These are phyloP conservation scores for Pulveroboletus sp. DNA, from an alignment of 768 basidiomycete genomes.

Conservation along the genomic window DNA sequence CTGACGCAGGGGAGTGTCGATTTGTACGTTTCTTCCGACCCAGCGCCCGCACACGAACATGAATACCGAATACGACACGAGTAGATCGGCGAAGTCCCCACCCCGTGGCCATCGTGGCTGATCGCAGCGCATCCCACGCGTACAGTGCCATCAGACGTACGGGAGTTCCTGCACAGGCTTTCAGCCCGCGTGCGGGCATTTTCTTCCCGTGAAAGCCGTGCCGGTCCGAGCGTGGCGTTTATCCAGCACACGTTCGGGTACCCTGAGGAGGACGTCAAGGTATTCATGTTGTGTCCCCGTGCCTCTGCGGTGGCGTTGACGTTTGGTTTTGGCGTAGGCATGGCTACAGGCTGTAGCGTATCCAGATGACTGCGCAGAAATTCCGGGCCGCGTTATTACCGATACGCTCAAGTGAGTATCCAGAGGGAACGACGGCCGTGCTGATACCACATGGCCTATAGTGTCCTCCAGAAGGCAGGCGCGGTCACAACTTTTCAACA, in stretches of 20 bases:
- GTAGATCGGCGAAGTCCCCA: conserved; percentile 81
- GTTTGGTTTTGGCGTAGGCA: conserved; percentile 41
- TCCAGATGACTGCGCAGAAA: conserved; percentile 59
- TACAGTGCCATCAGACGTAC: conserved; percentile 47
- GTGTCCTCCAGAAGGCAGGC: conserved; percentile 74
- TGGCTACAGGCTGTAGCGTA: conserved; percentile 84
- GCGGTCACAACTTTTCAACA: conserved; percentile 54
- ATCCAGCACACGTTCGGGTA: conserved; percentile 81
- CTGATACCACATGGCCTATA: conserved; percentile 27
- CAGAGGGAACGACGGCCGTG: not conserved
- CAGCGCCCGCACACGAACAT: not conserved
- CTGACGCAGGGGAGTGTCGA: conserved; percentile 73
- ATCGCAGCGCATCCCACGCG: conserved; percentile 83
- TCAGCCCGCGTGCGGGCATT: conserved; percentile 67
- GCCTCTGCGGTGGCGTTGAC: too few relatives aligned
- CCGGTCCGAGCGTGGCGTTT: conserved; percentile 63
- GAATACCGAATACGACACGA: not conserved
- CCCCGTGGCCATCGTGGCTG: conserved; percentile 97
- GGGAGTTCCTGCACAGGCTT: conserved; percentile 60
- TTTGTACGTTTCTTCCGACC: conserved; percentile 58
- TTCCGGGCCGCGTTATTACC: conserved; percentile 61
- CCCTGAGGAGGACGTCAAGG: conserved; percentile 76
- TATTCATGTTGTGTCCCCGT: conserved; percentile 16
- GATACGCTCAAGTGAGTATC: conserved; percentile 65
- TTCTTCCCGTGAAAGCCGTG: conserved; percentile 54